These are phyloP conservation scores for Claviceps sp. DNA, from an alignment of 2,329 filamentous ascomycete genomes.

Conservation along the genomic window DNA sequence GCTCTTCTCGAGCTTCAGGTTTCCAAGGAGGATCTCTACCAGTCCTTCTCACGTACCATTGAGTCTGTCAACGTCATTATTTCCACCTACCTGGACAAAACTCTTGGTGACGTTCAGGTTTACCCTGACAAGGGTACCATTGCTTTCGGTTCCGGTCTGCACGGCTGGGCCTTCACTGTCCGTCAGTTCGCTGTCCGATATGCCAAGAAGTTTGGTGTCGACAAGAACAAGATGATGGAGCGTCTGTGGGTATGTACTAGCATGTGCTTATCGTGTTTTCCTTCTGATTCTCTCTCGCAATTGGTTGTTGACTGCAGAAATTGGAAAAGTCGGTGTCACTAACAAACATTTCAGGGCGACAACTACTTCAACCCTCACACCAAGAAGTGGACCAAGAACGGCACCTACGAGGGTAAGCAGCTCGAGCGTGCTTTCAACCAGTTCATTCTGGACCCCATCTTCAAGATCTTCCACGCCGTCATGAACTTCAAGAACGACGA, in stretches of 20 bases:
- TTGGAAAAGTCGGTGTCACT: constrained; percentile 1
- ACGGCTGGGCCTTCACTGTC: constrained; percentile 99
- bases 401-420: constrained; percentile 69
- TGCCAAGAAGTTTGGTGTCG: constrained; percentile 99
- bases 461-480: constrained; percentile 92
- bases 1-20: constrained; percentile 98
- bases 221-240: constrained; percentile 99
- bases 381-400: constrained; percentile 98
- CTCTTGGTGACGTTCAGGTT: constrained; percentile 94
- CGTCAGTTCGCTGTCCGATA: constrained; percentile 93
- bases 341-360: constrained; percentile 48
- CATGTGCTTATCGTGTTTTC: background rate
- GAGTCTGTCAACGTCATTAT: constrained; percentile 99
- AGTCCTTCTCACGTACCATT: constrained; percentile 98
- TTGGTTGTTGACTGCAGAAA: background rate
- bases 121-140: constrained; percentile 97
- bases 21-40: constrained; percentile 97
- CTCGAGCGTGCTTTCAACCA: constrained; percentile 99
- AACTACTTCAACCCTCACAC: constrained; percentile 99
- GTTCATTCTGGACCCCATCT: constrained; percentile 99
- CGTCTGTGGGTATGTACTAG: constrained; percentile 72
- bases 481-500: constrained; percentile 99
- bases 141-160: constrained; percentile 97
- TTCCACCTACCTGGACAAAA: constrained; percentile 95
- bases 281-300: background rate